Conservation (phyloP, 1,284 basidiomycete genomes). For the Malassezia sp. region DNA sequence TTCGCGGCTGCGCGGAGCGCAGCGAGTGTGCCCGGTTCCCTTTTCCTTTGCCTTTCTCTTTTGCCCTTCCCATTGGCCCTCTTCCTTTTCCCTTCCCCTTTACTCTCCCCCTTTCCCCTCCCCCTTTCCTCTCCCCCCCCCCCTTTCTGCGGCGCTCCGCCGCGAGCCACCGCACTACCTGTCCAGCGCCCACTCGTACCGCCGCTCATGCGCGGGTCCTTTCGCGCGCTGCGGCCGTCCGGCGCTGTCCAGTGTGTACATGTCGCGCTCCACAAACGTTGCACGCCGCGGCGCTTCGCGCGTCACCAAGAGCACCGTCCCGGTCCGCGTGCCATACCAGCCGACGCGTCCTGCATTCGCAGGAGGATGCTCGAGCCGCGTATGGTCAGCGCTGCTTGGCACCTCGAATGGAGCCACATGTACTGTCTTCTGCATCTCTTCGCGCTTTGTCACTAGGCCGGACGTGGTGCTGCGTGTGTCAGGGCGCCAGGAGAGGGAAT, state of each 20-base stretch:
- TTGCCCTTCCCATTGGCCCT: too few relatives aligned
- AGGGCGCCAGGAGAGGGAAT: too few relatives aligned
- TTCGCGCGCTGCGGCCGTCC: background rate
- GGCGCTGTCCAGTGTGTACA: background rate
- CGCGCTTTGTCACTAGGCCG: background rate
- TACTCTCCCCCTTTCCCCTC: too few relatives aligned
- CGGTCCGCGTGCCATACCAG: slow-evolving; percentile 16
- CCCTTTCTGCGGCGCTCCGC: too few relatives aligned
- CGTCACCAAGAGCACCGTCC: slow-evolving; percentile 9
- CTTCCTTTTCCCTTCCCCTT: too few relatives aligned
- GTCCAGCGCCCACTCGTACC: slow-evolving; percentile 7
- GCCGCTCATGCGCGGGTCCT: slow-evolving; percentile 4
- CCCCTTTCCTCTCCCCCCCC: too few relatives aligned
- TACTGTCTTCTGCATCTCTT: slow-evolving; percentile 8
- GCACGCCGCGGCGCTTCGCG: slow-evolving; percentile 6
- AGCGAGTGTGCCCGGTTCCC: too few relatives aligned
- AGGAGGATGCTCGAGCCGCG: background rate
- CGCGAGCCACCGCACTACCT: too few relatives aligned
- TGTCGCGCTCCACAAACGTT: slow-evolving; percentile 9
- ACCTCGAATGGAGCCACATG: slow-evolving; percentile 4
- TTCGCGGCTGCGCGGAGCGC: too few relatives aligned
- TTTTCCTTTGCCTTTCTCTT: too few relatives aligned
- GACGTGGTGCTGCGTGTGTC: background rate
- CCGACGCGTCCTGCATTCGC: background rate
- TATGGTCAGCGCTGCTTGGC: slow-evolving; percentile 3